Evolutionary conservation across 805 yeast species (phyloP).

Genomic region (Martiniozyma abietophila): DNA sequence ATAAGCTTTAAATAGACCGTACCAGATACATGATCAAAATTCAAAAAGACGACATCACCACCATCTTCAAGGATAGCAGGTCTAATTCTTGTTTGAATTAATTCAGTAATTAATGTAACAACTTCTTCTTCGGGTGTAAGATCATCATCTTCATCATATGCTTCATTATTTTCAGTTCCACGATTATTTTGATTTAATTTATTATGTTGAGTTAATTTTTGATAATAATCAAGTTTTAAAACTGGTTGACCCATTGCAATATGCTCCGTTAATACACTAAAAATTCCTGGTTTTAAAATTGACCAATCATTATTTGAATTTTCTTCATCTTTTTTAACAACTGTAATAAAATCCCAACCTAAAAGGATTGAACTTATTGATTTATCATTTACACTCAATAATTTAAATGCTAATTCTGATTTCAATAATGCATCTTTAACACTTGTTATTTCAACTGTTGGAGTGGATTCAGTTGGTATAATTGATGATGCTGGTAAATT

Average conservation of each 20-base stretch:
- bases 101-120: constrained; percentile 81
- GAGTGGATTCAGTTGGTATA: constrained; percentile 44
- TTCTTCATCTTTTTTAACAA: constrained; percentile 47
- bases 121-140: constrained; percentile 43
- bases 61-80: constrained; percentile 99
- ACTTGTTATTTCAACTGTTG: constrained; percentile 60
- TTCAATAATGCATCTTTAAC: constrained; percentile 63
- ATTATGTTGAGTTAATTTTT: constrained; percentile 29
- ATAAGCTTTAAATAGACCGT: constrained; percentile 79
- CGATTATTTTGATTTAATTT: constrained; percentile 14
- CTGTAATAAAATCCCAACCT: constrained; percentile 77
- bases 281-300: constrained; percentile 57
- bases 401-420: constrained; percentile 69
- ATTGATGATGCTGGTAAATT: constrained; percentile 40
- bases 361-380: constrained; percentile 65
- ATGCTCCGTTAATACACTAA: constrained; percentile 46
- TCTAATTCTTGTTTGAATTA: constrained; percentile 87
- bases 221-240: constrained; percentile 31
- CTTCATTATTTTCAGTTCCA: constrained; percentile 15
- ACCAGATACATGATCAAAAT: constrained; percentile 79
- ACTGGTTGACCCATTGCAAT: constrained; percentile 50
- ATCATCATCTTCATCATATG: constrained; percentile 53
- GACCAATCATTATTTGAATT: constrained; percentile 41
- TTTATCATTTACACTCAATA: constrained; percentile 59
- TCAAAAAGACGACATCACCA: constrained; percentile 87